A percentile compares a stretch with the other conserved stretches of the same genome.
phyloP scores from a whole-genome alignment of 202 grass and related monocot species.

The Bolboschoenoplectus hybrid region DNA sequence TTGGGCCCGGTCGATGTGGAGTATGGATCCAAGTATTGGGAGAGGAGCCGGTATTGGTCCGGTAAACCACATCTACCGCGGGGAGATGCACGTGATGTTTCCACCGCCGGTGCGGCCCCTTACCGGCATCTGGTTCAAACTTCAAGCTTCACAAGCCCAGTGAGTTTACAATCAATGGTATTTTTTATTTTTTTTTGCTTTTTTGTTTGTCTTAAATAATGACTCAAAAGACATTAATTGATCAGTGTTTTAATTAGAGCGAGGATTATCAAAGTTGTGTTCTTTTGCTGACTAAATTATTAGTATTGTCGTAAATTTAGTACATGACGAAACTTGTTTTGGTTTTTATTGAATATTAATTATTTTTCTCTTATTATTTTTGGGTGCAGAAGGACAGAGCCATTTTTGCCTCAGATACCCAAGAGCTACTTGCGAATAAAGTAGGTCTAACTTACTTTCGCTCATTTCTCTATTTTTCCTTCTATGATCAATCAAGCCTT shows the following conservation, averaged over 20 bases:
- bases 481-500: slow-evolving; percentile 35
- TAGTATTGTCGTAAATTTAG: neutral
- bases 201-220: slow-evolving; percentile 21
- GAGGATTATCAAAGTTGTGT: neutral
- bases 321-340: neutral
- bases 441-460: slow-evolving; percentile 46
- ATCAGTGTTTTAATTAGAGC: slow-evolving; percentile 13
- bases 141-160: slow-evolving; percentile 73
- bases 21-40: neutral
- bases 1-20: slow-evolving; percentile 33
- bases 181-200: slow-evolving; percentile 53
- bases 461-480: slow-evolving; percentile 5
- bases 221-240: slow-evolving; percentile 31
- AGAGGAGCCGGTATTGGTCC: slow-evolving; percentile 1
- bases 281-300: neutral
- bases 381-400: slow-evolving; percentile 75
- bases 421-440: slow-evolving; percentile 87
- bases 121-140: slow-evolving; percentile 68
- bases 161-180: slow-evolving; percentile 48
- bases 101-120: slow-evolving; percentile 47
- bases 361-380: neutral
- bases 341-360: neutral
- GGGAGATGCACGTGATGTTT: slow-evolving; percentile 55
- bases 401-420: slow-evolving; percentile 97
- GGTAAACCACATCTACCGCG: slow-evolving; percentile 18